phyloP scores from a whole-genome alignment of 768 basidiomycete genomes.

The Lyophyllum shimeji region DNA sequence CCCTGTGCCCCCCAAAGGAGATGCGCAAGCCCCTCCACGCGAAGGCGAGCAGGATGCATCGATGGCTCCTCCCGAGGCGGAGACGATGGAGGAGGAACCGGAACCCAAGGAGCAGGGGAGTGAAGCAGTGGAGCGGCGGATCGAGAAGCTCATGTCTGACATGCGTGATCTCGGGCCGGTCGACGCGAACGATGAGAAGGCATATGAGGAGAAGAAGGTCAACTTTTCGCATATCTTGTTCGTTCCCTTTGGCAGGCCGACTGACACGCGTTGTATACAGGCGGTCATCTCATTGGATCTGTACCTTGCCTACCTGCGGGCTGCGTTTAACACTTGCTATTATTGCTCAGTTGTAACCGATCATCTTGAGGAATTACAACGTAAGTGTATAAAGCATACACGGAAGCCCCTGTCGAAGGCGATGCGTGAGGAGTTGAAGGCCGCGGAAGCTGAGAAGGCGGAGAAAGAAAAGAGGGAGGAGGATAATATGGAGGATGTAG shows the following conservation, averaged over 20 bases:
- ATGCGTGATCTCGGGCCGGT: slow-evolving; percentile 64
- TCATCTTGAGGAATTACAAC: slow-evolving; percentile 92
- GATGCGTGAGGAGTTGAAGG: slow-evolving; percentile 59
- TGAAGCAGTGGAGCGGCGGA: slow-evolving; percentile 77
- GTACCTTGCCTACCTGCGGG: slow-evolving; percentile 90
- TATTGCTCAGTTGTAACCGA: slow-evolving; percentile 94
- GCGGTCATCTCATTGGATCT: slow-evolving; percentile 84
- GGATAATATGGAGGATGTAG: slow-evolving; percentile 31
- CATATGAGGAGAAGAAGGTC: slow-evolving; percentile 72
- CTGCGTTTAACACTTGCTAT: slow-evolving; percentile 94
- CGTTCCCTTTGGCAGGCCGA: not conserved
- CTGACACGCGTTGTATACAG: slow-evolving; percentile 37
- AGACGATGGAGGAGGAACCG: slow-evolving; percentile 48
- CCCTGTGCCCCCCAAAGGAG: slow-evolving; percentile 23
- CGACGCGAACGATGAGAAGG: slow-evolving; percentile 62
- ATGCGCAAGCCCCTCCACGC: slow-evolving; percentile 23
- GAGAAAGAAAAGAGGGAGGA: slow-evolving; percentile 46
- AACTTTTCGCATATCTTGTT: slow-evolving; percentile 13
- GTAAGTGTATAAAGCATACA: slow-evolving; percentile 92
- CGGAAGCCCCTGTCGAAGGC: slow-evolving; percentile 72
- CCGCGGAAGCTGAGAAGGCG: slow-evolving; percentile 52
- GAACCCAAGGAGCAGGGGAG: slow-evolving; percentile 68
- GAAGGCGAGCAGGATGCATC: slow-evolving; percentile 21
- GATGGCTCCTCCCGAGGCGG: slow-evolving; percentile 30
- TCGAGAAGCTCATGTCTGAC: slow-evolving; percentile 74